These are phyloP conservation scores for Stachybotrys chartarum DNA, from an alignment of 2,329 filamentous ascomycete species.

Conservation along the genomic window DNA sequence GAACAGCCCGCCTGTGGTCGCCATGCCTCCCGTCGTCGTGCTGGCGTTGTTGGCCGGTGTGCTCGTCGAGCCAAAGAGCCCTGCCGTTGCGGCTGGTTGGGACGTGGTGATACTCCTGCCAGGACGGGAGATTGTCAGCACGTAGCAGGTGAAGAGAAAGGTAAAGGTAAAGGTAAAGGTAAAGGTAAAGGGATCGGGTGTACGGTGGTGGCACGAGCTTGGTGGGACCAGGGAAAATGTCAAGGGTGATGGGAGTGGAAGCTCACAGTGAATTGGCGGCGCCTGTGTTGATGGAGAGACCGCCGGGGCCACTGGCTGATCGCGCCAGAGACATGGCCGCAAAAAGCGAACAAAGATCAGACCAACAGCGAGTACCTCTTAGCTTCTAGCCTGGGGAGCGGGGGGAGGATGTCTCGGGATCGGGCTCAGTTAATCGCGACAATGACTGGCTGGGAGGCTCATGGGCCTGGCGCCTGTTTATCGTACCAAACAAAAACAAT, in stretches of 20 bases:
- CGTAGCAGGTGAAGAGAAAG: not conserved
- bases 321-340: constrained; percentile 41
- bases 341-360: not conserved
- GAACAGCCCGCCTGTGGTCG: constrained; percentile 30
- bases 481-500: not conserved
- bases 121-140: not conserved
- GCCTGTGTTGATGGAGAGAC: constrained; percentile 57
- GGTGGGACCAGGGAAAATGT: not conserved
- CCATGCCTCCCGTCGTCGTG: constrained; percentile 22
- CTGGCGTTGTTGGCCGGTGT: constrained; percentile 15
- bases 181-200: not conserved
- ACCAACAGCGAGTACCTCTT: not conserved
- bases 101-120: not conserved
- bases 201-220: not conserved
- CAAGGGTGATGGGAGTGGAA: constrained; percentile 5
- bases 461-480: not conserved
- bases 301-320: constrained; percentile 52
- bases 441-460: not conserved
- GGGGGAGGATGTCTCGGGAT: not conserved
- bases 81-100: constrained; percentile 20
- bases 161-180: not conserved
- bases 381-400: no score
- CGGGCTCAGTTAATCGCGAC: not conserved
- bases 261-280: constrained; percentile 45
- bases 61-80: constrained; percentile 28